These are phyloP conservation scores for Oryza coarctata DNA, from an alignment of 176 grass and related monocot genomes.

Conservation along the genomic window DNA sequence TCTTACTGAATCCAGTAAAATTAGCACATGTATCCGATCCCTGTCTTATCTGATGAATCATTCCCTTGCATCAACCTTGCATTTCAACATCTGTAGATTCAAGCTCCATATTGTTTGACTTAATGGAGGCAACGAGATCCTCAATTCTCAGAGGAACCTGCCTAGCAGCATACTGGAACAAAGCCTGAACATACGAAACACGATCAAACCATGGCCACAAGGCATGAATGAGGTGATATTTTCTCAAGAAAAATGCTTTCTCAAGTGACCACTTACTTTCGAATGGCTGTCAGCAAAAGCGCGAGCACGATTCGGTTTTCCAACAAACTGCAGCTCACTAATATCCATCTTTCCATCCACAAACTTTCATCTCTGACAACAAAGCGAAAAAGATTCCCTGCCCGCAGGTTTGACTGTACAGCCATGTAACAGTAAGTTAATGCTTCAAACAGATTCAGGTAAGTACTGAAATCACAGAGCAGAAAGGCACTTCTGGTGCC, in stretches of 20 bases:
- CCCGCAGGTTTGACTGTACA: slow-evolving; percentile 60
- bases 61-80: slow-evolving; percentile 45
- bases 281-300: slow-evolving; percentile 89
- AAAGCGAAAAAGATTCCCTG: slow-evolving; percentile 76
- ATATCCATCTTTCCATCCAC: slow-evolving; percentile 81
- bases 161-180: slow-evolving; percentile 91
- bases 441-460: slow-evolving; percentile 13
- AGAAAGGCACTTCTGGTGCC: not conserved
- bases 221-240: not conserved
- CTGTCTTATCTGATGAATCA: not conserved
- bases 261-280: slow-evolving; percentile 58
- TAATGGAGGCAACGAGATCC: slow-evolving; percentile 65
- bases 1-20: not conserved
- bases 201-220: slow-evolving; percentile 3
- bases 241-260: slow-evolving; percentile 16
- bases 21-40: not conserved
- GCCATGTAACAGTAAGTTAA: slow-evolving; percentile 5
- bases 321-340: slow-evolving; percentile 60
- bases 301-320: slow-evolving; percentile 64
- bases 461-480: not conserved
- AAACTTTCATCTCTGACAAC: slow-evolving; percentile 82
- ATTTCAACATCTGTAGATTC: slow-evolving; percentile 79
- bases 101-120: slow-evolving; percentile 51
- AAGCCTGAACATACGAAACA: slow-evolving; percentile 50
- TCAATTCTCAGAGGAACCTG: slow-evolving; percentile 77